Conservation (phyloP, 208 protist species). For the Novymonas esmeraldas region DNA sequence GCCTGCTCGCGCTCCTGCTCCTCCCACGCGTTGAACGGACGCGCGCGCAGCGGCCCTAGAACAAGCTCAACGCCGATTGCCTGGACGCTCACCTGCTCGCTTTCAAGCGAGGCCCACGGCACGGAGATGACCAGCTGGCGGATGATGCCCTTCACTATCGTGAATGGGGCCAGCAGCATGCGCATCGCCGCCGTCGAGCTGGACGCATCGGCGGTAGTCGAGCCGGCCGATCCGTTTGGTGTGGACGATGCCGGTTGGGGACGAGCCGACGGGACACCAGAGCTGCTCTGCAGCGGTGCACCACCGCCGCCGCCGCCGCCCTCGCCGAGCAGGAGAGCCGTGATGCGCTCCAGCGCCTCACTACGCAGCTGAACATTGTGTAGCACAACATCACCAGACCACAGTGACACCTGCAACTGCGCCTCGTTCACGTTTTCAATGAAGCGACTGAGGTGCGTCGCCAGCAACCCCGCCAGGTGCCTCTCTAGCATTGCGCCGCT, state of each 20-base stretch:
- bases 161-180: slow-evolving; percentile 73
- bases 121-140: slow-evolving; percentile 58
- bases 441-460: slow-evolving; percentile 66
- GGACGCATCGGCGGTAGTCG: not conserved
- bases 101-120: slow-evolving; percentile 80
- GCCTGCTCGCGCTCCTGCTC: slow-evolving; percentile 52
- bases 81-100: slow-evolving; percentile 64
- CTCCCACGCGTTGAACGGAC: slow-evolving; percentile 52
- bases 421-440: slow-evolving; percentile 77
- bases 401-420: slow-evolving; percentile 78
- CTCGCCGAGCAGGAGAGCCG: slow-evolving; percentile 30
- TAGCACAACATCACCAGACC: slow-evolving; percentile 77
- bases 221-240: not conserved
- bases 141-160: slow-evolving; percentile 73
- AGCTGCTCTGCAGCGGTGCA: too few species aligned
- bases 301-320: not conserved
- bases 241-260: not conserved
- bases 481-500: slow-evolving; percentile 90
- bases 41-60: slow-evolving; percentile 62
- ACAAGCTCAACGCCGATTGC: slow-evolving; percentile 74
- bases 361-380: slow-evolving; percentile 67
- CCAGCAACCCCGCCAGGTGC: slow-evolving; percentile 69
- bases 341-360: slow-evolving; percentile 66
- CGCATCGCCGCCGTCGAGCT: slow-evolving; percentile 26
- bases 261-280: too few species aligned